A percentile compares a stretch with the other conserved stretches of the same genome.
Evolutionary conservation across 352 stramenopile species (phyloP).

Genomic region (Globisporangium rhizosaccharum): DNA sequence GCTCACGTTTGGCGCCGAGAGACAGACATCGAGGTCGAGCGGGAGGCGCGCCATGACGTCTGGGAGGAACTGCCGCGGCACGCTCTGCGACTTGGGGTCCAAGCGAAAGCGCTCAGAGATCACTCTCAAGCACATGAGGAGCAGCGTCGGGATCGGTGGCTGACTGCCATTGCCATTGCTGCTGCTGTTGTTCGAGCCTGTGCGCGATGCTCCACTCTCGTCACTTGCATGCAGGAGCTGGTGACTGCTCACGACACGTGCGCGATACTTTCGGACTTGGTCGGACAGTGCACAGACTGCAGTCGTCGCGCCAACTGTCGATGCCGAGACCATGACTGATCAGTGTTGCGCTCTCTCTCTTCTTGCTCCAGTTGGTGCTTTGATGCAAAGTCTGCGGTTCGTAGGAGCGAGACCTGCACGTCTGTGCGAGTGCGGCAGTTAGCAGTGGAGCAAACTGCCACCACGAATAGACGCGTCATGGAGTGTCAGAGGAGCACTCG

Average conservation of each 20-base stretch:
- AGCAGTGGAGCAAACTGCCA: too few relatives aligned
- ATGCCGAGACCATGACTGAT: conserved; percentile 42
- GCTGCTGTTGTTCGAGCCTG: neutral
- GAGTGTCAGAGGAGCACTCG: too few relatives aligned
- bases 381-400: too few relatives aligned
- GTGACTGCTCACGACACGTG: conserved; percentile 39
- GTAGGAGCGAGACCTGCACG: too few relatives aligned
- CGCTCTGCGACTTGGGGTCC: conserved; percentile 60
- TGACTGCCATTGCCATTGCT: too few relatives aligned
- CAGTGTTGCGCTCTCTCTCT: too few relatives aligned
- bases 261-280: conserved; percentile 80
- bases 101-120: conserved; percentile 71
- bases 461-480: too few relatives aligned
- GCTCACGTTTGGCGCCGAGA: conserved; percentile 80
- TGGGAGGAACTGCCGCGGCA: conserved; percentile 75
- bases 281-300: conserved; percentile 67
- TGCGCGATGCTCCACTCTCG: too few relatives aligned
- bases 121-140: conserved; percentile 73
- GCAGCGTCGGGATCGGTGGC: conserved; percentile 37
- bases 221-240: neutral
- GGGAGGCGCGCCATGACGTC: conserved; percentile 78
- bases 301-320: conserved; percentile 59
- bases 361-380: too few relatives aligned
- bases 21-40: conserved; percentile 74
- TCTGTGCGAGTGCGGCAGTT: too few relatives aligned